Conservation (phyloP, 352 stramenopile genomes). For the Phytophthora ramorum region DNA sequence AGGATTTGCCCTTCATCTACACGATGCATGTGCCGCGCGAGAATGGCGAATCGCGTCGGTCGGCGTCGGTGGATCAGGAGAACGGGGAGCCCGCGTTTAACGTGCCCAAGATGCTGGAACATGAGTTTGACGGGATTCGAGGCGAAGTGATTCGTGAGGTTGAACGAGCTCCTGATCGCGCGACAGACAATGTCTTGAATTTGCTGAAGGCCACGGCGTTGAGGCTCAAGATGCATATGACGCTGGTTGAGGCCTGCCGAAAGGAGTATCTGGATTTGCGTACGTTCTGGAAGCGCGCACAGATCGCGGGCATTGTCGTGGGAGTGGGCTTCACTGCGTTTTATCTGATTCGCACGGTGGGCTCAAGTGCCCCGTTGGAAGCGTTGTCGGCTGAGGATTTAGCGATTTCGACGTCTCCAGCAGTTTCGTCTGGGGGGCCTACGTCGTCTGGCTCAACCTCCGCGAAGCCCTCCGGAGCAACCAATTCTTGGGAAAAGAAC, state of each 20-base stretch:
- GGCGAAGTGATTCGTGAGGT: conserved; percentile 88
- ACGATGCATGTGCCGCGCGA: conserved; percentile 89
- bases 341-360: conserved; percentile 82
- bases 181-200: conserved; percentile 86
- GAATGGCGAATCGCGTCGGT: conserved; percentile 31
- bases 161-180: conserved; percentile 78
- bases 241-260: conserved; percentile 75
- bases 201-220: conserved; percentile 81
- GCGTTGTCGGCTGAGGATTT: conserved; percentile 41
- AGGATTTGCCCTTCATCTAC: conserved; percentile 90
- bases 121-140: conserved; percentile 87
- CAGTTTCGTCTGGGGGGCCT: conserved; percentile 5
- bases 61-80: conserved; percentile 17
- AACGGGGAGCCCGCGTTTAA: conserved; percentile 25
- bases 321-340: conserved; percentile 72
- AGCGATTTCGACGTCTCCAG: conserved; percentile 11
- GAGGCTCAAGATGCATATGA: conserved; percentile 88
- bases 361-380: conserved; percentile 32
- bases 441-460: conserved; percentile 6
- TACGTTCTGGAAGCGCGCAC: conserved; percentile 77
- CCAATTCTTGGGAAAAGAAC: conserved; percentile 70
- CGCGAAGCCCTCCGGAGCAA: conserved; percentile 10
- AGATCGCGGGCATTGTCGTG: conserved; percentile 65
- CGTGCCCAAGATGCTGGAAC: conserved; percentile 82
- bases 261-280: conserved; percentile 79